Conservation (phyloP, 164 flowering plant genomes). For the Stephania cephalantha region DNA sequence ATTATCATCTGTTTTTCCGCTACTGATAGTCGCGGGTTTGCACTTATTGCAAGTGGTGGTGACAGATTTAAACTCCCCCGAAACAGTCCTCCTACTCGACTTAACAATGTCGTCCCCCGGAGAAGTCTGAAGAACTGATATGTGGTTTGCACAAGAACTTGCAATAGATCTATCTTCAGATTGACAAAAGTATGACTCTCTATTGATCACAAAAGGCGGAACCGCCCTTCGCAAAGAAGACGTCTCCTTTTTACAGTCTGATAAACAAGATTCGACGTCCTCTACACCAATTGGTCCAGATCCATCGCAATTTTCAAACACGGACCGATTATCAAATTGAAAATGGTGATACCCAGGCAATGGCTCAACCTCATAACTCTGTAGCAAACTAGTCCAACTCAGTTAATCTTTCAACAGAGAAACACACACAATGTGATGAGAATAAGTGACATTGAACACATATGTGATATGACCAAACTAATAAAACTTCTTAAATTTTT, state of each 20-base stretch:
- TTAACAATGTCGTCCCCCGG: constrained; percentile 41
- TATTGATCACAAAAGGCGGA: constrained; percentile 21
- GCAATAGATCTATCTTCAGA: constrained; percentile 42
- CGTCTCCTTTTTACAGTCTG: constrained; percentile 31
- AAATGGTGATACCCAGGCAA: constrained; percentile 49
- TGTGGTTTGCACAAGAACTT: constrained; percentile 40
- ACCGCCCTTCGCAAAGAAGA: constrained; percentile 35
- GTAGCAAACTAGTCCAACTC: constrained; percentile 19
- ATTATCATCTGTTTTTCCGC: constrained; percentile 25
- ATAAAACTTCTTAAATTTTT: background rate
- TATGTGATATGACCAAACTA: background rate
- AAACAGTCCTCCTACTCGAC: constrained; percentile 48
- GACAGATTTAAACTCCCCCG: constrained; percentile 46
- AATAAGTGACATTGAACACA: background rate
- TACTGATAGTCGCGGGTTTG: constrained; percentile 51
- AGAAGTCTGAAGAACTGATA: constrained; percentile 36
- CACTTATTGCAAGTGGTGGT: constrained; percentile 60
- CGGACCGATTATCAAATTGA: constrained; percentile 26
- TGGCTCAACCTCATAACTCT: constrained; percentile 86
- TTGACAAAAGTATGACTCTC: constrained; percentile 36
- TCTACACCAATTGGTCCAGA: constrained; percentile 25
- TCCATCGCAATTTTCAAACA: constrained; percentile 52
- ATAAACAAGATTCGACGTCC: constrained; percentile 22
- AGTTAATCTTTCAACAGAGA: constrained; percentile 2
- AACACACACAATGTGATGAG: background rate